Conservation (phyloP, 495 filamentous ascomycete genomes). For the Amphirosellinia nigrospora region DNA sequence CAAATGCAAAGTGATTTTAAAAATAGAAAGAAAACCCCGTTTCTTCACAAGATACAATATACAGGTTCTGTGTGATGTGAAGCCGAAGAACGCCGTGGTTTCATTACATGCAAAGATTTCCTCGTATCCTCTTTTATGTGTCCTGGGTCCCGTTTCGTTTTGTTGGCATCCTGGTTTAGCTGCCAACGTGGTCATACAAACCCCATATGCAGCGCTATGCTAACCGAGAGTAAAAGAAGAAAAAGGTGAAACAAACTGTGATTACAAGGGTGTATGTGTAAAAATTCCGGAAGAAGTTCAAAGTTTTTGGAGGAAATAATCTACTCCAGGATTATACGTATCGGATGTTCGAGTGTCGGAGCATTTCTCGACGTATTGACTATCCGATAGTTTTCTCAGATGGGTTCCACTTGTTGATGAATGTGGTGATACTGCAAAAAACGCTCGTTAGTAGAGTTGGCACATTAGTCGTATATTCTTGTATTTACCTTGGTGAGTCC, state of each 20-base stretch:
- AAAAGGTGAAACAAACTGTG: not conserved
- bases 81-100: slow-evolving; percentile 16
- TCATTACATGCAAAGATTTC: slow-evolving; percentile 15
- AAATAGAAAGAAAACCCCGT: not conserved
- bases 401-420: slow-evolving; percentile 37
- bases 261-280: slow-evolving; percentile 1
- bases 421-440: slow-evolving; percentile 35
- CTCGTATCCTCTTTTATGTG: slow-evolving; percentile 7
- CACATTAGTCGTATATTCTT: slow-evolving; percentile 11
- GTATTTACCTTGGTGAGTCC: slow-evolving; percentile 40
- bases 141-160: slow-evolving; percentile 13
- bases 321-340: not conserved
- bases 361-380: not conserved
- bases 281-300: not conserved
- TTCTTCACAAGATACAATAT: not conserved
- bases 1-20: not conserved
- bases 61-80: slow-evolving; percentile 4
- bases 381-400: slow-evolving; percentile 30
- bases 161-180: slow-evolving; percentile 15
- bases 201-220: slow-evolving; percentile 22
- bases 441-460: slow-evolving; percentile 28
- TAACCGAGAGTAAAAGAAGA: slow-evolving; percentile 15
- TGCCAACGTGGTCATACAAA: slow-evolving; percentile 12
- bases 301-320: not conserved
- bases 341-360: not conserved